These are phyloP conservation scores for Plectranthus barbatus DNA, from an alignment of 257 asterid species.

Conservation along the genomic window DNA sequence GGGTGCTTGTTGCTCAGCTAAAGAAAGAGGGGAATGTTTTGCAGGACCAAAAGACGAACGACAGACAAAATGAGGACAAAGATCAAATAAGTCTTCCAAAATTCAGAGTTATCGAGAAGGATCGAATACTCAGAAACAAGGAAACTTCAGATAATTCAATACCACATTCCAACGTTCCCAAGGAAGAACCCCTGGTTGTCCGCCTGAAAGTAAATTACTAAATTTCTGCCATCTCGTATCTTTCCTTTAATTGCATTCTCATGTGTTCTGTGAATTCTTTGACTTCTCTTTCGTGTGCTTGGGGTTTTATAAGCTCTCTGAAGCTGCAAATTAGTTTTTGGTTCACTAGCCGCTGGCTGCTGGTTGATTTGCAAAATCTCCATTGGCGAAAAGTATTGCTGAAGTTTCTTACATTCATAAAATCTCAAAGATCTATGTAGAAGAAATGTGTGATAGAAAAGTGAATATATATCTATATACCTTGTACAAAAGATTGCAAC, in stretches of 20 bases:
- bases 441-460: not conserved
- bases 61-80: conserved; percentile 24
- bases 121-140: conserved; percentile 20
- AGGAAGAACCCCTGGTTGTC: conserved; percentile 78
- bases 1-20: conserved; percentile 94
- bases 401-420: too few relatives aligned
- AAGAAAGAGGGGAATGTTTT: conserved; percentile 49
- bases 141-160: conserved; percentile 25
- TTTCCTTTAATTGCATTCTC: not conserved
- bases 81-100: conserved; percentile 30
- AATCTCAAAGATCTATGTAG: not conserved
- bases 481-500: not conserved
- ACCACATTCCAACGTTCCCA: conserved; percentile 34
- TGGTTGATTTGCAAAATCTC: not conserved
- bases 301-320: not conserved
- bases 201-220: conserved; percentile 62
- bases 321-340: not conserved
- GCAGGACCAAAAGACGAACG: conserved; percentile 29
- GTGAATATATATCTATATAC: not conserved
- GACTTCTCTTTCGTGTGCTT: not conserved
- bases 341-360: not conserved
- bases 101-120: conserved; percentile 30
- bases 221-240: conserved; percentile 6
- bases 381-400: not conserved
- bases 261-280: not conserved